Percentiles rank a stretch among this genome's conserved stretches.
Evolutionary conservation across 352 stramenopile species (phyloP).

Genomic region (Pythium diclinum): DNA sequence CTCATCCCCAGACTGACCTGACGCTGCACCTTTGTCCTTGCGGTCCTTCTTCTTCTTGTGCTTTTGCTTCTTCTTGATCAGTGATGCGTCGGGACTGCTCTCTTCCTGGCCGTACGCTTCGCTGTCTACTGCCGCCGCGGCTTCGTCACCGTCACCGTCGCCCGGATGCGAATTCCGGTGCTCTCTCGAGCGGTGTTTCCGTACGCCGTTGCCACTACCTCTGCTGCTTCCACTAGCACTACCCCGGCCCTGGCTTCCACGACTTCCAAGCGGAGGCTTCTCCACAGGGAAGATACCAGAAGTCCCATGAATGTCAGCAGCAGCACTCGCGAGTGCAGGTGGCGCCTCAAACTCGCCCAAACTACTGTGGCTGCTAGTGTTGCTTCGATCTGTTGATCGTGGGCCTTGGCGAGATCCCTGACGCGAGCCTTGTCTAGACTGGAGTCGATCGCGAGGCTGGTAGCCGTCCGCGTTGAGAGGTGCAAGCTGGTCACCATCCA

Average conservation of each 20-base stretch:
- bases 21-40: slow-evolving; percentile 43
- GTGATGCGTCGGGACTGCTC: slow-evolving; percentile 17
- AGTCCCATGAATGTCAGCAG: background rate
- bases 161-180: background rate
- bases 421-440: slow-evolving; percentile 70
- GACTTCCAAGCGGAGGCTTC: slow-evolving; percentile 28
- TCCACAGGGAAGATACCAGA: slow-evolving; percentile 19
- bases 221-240: slow-evolving; percentile 4
- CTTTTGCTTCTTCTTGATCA: slow-evolving; percentile 40
- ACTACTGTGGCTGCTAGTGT: slow-evolving; percentile 28
- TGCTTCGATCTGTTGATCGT: slow-evolving; percentile 28
- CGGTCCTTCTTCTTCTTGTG: slow-evolving; percentile 61
- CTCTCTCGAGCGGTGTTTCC: slow-evolving; percentile 13
- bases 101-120: slow-evolving; percentile 9
- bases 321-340: background rate
- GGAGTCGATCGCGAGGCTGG: slow-evolving; percentile 64
- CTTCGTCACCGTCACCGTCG: slow-evolving; percentile 4
- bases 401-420: slow-evolving; percentile 63
- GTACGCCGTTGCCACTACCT: slow-evolving; percentile 1
- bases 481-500: slow-evolving; percentile 39
- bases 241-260: slow-evolving; percentile 7
- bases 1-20: slow-evolving; percentile 24
- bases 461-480: slow-evolving; percentile 47
- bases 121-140: background rate
- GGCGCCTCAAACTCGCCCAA: slow-evolving; percentile 48